These are phyloP conservation scores for Tetradesmus lagerheimii DNA, from an alignment of 139 green algal genomes.

Conservation along the genomic window DNA sequence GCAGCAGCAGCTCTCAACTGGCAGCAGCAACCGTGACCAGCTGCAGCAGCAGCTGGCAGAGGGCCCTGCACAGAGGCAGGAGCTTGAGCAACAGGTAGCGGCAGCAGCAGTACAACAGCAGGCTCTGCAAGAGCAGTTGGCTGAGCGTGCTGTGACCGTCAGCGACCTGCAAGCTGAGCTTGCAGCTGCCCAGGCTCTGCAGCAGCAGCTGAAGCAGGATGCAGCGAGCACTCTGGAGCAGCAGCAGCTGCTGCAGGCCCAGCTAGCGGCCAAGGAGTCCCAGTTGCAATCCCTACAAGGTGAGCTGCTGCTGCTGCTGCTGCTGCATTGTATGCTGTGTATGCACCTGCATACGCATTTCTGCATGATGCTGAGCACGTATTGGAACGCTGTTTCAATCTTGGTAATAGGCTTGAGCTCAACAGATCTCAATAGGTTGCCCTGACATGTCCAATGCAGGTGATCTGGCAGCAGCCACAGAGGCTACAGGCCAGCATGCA, in stretches of 20 bases:
- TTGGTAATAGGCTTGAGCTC: no score
- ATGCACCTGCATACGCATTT: no score
- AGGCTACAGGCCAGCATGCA: not conserved
- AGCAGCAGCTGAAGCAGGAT: not conserved
- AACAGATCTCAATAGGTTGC: no score
- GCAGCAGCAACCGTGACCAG: conserved; percentile 9
- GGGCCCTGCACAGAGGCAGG: not conserved
- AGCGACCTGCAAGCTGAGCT: not conserved
- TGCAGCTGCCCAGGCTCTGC: not conserved
- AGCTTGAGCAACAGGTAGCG: conserved; percentile 6
- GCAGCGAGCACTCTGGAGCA: not conserved
- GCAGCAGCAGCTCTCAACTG: not conserved
- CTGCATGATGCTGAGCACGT: no score
- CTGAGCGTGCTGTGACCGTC: not conserved
- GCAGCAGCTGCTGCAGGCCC: not conserved
- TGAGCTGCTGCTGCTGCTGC: not conserved
- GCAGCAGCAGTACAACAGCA: not conserved
- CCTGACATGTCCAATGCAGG: not conserved
- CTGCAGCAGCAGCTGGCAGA: not conserved
- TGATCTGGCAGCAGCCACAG: not conserved
- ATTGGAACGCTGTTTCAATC: no score
- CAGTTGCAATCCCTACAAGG: not conserved
- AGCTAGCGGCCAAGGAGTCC: not conserved
- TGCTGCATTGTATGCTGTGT: no score
- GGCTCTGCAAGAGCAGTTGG: conserved; percentile 2